phyloP scores from a whole-genome alignment of 169 alveolate species.

The Neospora caninum region DNA sequence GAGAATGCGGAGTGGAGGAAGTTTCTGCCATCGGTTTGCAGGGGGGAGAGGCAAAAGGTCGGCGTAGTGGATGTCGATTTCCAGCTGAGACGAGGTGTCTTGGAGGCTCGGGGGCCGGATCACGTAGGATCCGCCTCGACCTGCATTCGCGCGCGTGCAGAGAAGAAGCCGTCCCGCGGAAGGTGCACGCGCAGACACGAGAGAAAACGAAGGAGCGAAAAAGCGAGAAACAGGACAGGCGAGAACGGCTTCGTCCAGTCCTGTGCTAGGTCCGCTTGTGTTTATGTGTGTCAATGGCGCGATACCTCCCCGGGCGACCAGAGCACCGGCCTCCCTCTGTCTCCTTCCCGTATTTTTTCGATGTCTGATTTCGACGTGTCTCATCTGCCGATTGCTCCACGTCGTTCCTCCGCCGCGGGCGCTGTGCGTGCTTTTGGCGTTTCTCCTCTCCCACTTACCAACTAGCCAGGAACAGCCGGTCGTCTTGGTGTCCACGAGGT shows the following conservation, averaged over 20 bases:
- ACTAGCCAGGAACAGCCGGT: constrained; percentile 97
- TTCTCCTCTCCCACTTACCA: constrained; percentile 20
- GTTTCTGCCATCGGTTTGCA: constrained; percentile 89
- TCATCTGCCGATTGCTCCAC: background rate
- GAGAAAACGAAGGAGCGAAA: background rate
- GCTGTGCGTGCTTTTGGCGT: background rate
- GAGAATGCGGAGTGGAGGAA: constrained; percentile 96
- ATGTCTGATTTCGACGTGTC: background rate
- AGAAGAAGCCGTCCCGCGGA: too few relatives aligned
- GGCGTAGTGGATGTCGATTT: constrained; percentile 84
- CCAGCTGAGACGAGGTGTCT: constrained; percentile 86
- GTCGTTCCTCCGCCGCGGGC: background rate
- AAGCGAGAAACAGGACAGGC: too few relatives aligned
- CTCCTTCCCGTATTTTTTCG: background rate
- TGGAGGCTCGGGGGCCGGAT: constrained; percentile 43
- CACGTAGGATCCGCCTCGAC: constrained; percentile 46
- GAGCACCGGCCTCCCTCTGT: too few relatives aligned
- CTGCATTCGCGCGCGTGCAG: background rate
- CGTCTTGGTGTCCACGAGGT: constrained; percentile 93
- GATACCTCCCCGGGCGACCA: too few relatives aligned
- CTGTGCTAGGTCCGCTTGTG: too few relatives aligned
- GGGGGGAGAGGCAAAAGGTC: constrained; percentile 84
- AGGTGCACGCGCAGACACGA: too few relatives aligned
- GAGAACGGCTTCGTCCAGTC: too few relatives aligned
- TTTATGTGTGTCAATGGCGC: too few relatives aligned